phyloP scores from a whole-genome alignment of 1,139 yeast genomes.

The Zygosaccharomyces pseudobailii region DNA sequence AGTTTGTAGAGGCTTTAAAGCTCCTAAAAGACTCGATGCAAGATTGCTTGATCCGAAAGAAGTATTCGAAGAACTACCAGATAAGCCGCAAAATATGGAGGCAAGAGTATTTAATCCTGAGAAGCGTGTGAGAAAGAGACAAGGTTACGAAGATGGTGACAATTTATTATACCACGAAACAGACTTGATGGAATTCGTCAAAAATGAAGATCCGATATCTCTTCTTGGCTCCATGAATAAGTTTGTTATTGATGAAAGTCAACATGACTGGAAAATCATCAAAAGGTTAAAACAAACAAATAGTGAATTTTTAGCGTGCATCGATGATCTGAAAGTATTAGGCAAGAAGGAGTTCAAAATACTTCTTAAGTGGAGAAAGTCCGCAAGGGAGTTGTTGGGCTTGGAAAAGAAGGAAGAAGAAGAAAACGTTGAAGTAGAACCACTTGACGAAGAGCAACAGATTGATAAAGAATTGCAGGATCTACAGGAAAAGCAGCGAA shows the following conservation, averaged over 20 bases:
- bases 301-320: conserved; percentile 71
- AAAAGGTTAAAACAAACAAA: conserved; percentile 72
- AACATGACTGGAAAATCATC: conserved; percentile 68
- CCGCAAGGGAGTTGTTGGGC: conserved; percentile 75
- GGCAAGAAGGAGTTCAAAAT: conserved; percentile 90
- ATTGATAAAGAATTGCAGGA: conserved; percentile 78
- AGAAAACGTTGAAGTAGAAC: conserved; percentile 53
- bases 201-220: conserved; percentile 77
- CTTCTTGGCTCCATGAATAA: conserved; percentile 68
- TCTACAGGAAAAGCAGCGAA: conserved; percentile 66
- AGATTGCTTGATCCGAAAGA: conserved; percentile 85
- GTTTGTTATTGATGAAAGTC: conserved; percentile 56
- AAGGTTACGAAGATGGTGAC: conserved; percentile 96
- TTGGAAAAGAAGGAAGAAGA: conserved; percentile 50
- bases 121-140: conserved; percentile 82
- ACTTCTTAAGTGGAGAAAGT: conserved; percentile 81
- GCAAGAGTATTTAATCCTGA: conserved; percentile 94
- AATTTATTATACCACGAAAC: conserved; percentile 68
- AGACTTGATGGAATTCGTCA: conserved; percentile 75
- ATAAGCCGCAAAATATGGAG: conserved; percentile 75
- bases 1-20: conserved; percentile 92
- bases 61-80: conserved; percentile 87
- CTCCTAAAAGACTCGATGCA: conserved; percentile 93
- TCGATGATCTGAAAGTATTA: conserved; percentile 85
- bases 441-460: conserved; percentile 80